A percentile compares a stretch with the other conserved stretches of the same genome.
Evolutionary conservation across 805 yeast species (phyloP).

Genomic region (Starmera quercuum): DNA sequence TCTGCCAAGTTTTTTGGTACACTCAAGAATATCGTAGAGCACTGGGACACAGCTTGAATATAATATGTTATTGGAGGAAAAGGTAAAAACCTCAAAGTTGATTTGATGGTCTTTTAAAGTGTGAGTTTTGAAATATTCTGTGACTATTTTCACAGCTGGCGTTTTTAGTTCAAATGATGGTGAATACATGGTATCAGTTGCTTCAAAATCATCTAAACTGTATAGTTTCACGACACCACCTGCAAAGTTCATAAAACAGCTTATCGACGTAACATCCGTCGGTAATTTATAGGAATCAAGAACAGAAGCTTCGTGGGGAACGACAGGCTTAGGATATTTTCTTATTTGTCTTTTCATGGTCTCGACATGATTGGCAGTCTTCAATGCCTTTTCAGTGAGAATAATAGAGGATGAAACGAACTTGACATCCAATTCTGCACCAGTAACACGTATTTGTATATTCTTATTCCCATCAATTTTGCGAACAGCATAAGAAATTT

Average conservation of each 20-base stretch:
- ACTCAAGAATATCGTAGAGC: constrained; percentile 46
- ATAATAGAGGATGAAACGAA: constrained; percentile 48
- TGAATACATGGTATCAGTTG: constrained; percentile 20
- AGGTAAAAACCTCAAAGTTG: constrained; percentile 47
- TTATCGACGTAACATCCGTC: constrained; percentile 29
- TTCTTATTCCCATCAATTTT: constrained; percentile 22
- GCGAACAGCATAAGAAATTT: constrained; percentile 37
- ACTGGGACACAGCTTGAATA: constrained; percentile 77
- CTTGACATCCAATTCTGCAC: constrained; percentile 64
- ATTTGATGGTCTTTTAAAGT: constrained; percentile 35
- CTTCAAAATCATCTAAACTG: constrained; percentile 30
- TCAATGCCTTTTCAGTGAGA: constrained; percentile 43
- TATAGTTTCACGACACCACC: constrained; percentile 54
- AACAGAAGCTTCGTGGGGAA: neutral
- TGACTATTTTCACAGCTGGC: constrained; percentile 60
- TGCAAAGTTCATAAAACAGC: constrained; percentile 49
- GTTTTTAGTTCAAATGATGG: constrained; percentile 60
- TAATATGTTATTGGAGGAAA: constrained; percentile 65
- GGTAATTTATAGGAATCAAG: constrained; percentile 14
- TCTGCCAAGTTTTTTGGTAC: constrained; percentile 41
- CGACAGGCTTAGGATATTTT: constrained; percentile 3
- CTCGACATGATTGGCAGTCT: constrained; percentile 39
- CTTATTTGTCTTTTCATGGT: constrained; percentile 16
- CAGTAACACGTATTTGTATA: constrained; percentile 46
- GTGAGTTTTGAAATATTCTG: constrained; percentile 41